Evolutionary conservation across 1,139 yeast species (phyloP).

Genomic region (Kurtzmaniella quercitrusa): DNA sequence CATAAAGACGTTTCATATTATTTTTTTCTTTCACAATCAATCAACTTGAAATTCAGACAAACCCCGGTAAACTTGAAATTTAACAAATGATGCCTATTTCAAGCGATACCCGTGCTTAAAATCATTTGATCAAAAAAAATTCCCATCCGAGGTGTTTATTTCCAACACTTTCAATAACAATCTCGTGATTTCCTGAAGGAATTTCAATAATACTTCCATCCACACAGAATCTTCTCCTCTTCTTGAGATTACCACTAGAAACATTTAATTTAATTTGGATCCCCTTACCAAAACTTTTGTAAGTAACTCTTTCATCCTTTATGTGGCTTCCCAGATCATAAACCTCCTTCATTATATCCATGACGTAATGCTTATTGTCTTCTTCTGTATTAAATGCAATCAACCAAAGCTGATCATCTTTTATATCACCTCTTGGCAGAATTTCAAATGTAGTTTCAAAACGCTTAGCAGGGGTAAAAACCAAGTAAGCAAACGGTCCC

Average conservation of each 20-base stretch:
- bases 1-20: not conserved
- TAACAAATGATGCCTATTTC: not conserved
- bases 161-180: constrained; percentile 17
- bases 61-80: not conserved
- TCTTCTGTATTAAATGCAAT: constrained; percentile 45
- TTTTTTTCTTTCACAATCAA: not conserved
- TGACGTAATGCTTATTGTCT: constrained; percentile 28
- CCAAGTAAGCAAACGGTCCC: constrained; percentile 62
- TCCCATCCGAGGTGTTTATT: constrained; percentile 22
- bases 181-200: constrained; percentile 21
- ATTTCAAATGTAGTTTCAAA: constrained; percentile 69
- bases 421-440: constrained; percentile 63
- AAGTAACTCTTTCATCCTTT: constrained; percentile 38
- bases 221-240: constrained; percentile 44
- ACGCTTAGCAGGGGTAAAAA: constrained; percentile 55
- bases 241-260: constrained; percentile 13
- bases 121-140: constrained; percentile 9
- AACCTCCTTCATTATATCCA: constrained; percentile 55
- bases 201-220: constrained; percentile 45
- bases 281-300: constrained; percentile 26
- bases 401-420: constrained; percentile 47
- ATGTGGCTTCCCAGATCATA: constrained; percentile 58
- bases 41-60: not conserved
- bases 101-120: not conserved
- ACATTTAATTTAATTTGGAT: constrained; percentile 24